Evolutionary conservation across 495 filamentous ascomycete species (phyloP).

Genomic region (Podospora pseudoanserina): DNA sequence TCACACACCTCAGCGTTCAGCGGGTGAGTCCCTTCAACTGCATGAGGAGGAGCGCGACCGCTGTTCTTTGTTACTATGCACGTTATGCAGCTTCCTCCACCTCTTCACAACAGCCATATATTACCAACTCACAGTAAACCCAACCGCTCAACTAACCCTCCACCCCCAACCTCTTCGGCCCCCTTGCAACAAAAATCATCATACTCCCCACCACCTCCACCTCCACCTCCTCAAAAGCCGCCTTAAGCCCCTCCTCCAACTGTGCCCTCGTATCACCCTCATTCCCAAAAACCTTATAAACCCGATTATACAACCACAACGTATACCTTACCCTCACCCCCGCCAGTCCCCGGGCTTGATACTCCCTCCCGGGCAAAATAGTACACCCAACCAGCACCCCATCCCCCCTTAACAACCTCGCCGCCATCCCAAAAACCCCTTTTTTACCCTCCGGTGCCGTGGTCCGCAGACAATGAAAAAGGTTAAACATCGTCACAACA

Average conservation of each 20-base stretch:
- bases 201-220: slow-evolving; percentile 26
- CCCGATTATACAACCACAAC: slow-evolving; percentile 31
- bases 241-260: slow-evolving; percentile 36
- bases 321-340: slow-evolving; percentile 24
- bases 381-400: slow-evolving; percentile 37
- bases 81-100: too few species aligned
- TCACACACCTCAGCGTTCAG: too few species aligned
- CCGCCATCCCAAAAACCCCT: slow-evolving; percentile 25
- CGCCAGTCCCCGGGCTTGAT: slow-evolving; percentile 12
- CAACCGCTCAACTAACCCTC: not conserved
- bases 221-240: slow-evolving; percentile 32
- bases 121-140: too few species aligned
- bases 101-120: too few species aligned
- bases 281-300: slow-evolving; percentile 28
- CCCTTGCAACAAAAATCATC: slow-evolving; percentile 14
- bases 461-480: slow-evolving; percentile 40
- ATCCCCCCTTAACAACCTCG: slow-evolving; percentile 25
- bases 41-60: too few species aligned
- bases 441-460: slow-evolving; percentile 22
- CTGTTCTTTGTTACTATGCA: too few species aligned
- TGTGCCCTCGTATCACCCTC: slow-evolving; percentile 25
- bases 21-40: too few species aligned
- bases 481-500: slow-evolving; percentile 37
- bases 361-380: slow-evolving; percentile 19
- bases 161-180: slow-evolving; percentile 8